phyloP scores from a whole-genome alignment of 805 yeast genomes.

The Ogataea degrootiae region DNA sequence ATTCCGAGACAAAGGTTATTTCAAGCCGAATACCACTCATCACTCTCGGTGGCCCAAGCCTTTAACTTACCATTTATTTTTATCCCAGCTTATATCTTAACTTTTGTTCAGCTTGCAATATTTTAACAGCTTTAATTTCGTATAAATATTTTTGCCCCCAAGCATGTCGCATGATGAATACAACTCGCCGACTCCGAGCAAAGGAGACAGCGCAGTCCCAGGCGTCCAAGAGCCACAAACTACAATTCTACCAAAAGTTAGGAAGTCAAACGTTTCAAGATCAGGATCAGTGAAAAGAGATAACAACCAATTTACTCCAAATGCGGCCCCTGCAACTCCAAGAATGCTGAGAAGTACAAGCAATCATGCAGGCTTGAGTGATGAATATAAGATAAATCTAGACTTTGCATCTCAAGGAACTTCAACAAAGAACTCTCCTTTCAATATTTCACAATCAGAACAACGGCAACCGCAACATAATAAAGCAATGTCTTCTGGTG shows the following conservation, averaged over 20 bases:
- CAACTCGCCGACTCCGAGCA: not conserved
- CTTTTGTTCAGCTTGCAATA: too few species aligned
- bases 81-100: too few species aligned
- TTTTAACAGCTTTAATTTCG: too few species aligned
- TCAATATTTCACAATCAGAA: constrained; percentile 14
- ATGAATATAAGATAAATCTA: constrained; percentile 21
- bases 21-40: too few species aligned
- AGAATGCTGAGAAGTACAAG: constrained; percentile 61
- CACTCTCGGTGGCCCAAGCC: too few species aligned
- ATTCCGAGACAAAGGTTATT: too few species aligned
- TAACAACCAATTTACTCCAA: constrained; percentile 12
- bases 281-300: constrained; percentile 18
- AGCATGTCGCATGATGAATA: not conserved
- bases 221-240: constrained; percentile 6
- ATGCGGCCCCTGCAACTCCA: constrained; percentile 60
- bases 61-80: too few species aligned
- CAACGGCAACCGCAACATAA: constrained; percentile 12
- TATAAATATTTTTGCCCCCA: not conserved
- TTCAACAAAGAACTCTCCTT: constrained; percentile 16
- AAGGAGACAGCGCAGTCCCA: not conserved
- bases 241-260: constrained; percentile 20
- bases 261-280: constrained; percentile 17
- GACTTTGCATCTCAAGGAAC: constrained; percentile 16
- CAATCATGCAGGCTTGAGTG: constrained; percentile 20
- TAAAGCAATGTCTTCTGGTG: constrained; percentile 3